Evolutionary conservation across 73 alveolate genomes (phyloP), one percentile per base, ranked within the genome.

Genomic region (Strombidium stylifer): DNA sequence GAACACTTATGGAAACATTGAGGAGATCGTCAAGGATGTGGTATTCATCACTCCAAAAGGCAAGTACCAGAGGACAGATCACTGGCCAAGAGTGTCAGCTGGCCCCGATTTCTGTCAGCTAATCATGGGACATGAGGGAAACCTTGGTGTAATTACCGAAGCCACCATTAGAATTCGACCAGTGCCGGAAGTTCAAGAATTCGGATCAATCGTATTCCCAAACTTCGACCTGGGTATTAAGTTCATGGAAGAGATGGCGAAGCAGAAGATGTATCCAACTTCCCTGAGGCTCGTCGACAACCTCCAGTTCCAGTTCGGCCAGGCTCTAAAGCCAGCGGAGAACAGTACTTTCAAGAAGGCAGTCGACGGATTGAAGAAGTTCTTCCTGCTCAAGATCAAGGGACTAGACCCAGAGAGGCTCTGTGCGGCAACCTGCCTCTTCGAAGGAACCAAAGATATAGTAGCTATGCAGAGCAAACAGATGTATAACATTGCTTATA

Each of bases 1-100:
- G 69, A 91, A 94, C 52, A 73, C 56, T 16, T 94, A 94, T 73
- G 99, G 99, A 46, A 94, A 92, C 66, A 94, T 94, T 34, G 98
- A 94, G 36, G 98, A 92, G 40, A 90, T 90, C 27, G 90, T 90
- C 18, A 69, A 82, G 12, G 45, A 85, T 50, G 66, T 83, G 27
- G 87, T 59, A 49, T 40, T 90, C 21, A 94, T 90, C 40, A 90
- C 98, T 41, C 91, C 98, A 32, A 56, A 57, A 21, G 98, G 98
- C 6, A 72, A 88, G 23, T 75, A 74, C 41, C 35, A 69, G 14
- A 75, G 84, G 53, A 32, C 73, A 28, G 67, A 82, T 46, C 84
- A 86, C 24, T 81, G 83, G 54, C 98, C 98, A 40, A 86, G 98
- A 76, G 71, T 83, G 24, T 82, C 94, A 15, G 70, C 74, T 69